These are phyloP conservation scores for Calonectria fujianensis DNA, from an alignment of 2,329 filamentous ascomycete genomes.

Conservation along the genomic window DNA sequence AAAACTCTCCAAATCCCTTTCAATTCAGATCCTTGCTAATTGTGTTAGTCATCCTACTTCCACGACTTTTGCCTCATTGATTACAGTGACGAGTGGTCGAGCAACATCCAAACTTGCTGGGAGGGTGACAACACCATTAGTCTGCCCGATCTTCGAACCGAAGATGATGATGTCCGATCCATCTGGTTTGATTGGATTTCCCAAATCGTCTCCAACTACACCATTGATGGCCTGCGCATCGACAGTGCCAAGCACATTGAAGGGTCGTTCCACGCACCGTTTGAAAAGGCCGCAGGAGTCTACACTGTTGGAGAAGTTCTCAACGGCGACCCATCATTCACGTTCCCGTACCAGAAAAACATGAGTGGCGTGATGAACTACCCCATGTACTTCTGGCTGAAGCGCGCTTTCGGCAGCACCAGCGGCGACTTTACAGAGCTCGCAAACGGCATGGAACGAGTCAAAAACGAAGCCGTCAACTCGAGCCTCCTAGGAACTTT, in stretches of 20 bases:
- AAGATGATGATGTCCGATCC: constrained; percentile 66
- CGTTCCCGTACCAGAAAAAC: constrained; percentile 71
- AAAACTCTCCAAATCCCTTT: too few species aligned
- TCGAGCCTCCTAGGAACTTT: constrained; percentile 43
- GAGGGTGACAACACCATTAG: constrained; percentile 47
- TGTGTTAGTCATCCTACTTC: constrained; percentile 39
- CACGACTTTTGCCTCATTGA: constrained; percentile 45
- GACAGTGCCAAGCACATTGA: constrained; percentile 79
- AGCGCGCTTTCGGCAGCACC: constrained; percentile 38
- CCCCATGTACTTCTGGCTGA: constrained; percentile 64
- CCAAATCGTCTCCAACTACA: constrained; percentile 75
- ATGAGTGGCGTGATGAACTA: constrained; percentile 79
- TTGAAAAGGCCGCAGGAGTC: constrained; percentile 72
- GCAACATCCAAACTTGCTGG: constrained; percentile 44
- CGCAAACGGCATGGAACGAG: constrained; percentile 26
- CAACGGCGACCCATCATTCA: constrained; percentile 70
- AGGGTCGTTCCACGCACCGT: constrained; percentile 74
- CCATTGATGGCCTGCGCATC: constrained; percentile 77
- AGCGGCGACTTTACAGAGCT: constrained; percentile 42
- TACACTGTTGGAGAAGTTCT: constrained; percentile 78
- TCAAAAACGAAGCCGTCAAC: constrained; percentile 44
- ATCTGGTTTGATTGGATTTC: constrained; percentile 76
- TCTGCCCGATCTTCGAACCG: constrained; percentile 78
- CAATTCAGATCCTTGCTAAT: neutral
- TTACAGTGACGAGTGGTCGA: constrained; percentile 41